Evolutionary conservation across 2,329 filamentous ascomycete genomes (phyloP).

Genomic region (Colletotrichum destructivum): DNA sequence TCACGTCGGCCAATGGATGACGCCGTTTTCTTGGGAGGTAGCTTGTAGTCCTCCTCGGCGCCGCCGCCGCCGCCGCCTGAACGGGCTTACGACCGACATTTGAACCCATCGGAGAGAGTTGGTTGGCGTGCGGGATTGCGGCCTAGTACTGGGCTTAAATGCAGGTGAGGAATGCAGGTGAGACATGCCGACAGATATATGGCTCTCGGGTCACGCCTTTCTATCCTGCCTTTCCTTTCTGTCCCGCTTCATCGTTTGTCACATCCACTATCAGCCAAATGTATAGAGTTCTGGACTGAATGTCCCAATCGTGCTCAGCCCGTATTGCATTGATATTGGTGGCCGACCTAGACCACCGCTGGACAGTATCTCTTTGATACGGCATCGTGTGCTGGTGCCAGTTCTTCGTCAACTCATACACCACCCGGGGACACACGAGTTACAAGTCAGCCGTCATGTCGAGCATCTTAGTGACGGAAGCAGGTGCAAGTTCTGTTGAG

Average conservation of each 20-base stretch:
- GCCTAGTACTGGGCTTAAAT: background rate
- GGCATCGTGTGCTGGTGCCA: constrained; percentile 6
- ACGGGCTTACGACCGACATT: background rate
- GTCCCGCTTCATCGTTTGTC: background rate
- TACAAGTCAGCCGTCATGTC: background rate
- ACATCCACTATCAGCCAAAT: background rate
- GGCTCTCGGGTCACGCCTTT: background rate
- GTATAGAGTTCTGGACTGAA: no score
- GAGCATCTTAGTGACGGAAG: background rate
- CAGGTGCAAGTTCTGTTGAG: background rate
- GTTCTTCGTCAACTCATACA: background rate
- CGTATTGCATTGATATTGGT: constrained; percentile 4
- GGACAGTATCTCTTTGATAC: background rate
- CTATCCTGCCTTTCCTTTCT: background rate
- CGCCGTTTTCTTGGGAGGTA: background rate
- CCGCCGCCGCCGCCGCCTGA: background rate
- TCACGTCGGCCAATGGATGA: constrained; percentile 5
- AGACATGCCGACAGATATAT: background rate
- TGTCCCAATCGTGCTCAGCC: background rate
- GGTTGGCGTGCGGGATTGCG: no score
- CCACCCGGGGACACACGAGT: background rate
- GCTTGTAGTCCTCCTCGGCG: no score
- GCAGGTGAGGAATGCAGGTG: background rate
- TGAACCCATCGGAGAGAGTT: background rate
- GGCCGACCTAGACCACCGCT: background rate